Base-by-base conservation (phyloP, 2,329 filamentous ascomycete species). In the Byssochlamys sp. region DNA sequence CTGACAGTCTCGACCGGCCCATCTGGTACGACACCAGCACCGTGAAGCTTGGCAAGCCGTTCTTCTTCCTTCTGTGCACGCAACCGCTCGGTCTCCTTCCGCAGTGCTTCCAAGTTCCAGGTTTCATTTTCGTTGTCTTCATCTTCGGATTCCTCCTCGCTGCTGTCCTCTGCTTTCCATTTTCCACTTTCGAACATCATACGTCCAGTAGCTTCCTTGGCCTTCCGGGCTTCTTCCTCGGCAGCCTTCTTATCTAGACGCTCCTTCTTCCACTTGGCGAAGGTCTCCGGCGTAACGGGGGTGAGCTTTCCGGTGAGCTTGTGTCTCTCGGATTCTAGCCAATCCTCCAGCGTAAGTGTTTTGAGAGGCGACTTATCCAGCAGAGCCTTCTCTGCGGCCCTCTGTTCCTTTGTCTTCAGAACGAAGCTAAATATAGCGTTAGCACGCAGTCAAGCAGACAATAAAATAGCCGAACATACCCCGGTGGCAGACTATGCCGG, bases 191-290 rank as follows among this genome's bases (percentile, higher is more conserved):
- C 94, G 73, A 99, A 99, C 76, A 99, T 81, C 6, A 91, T 90
- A 77, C 91, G 85, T 68, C 94, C 94, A 24, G 94, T 99, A 25
- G 91, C 92, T 67, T 99, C 94, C 81, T 95, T 97, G 69, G 91
- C 89, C 75, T 88, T 86, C 70, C 87, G 85, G 53, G 91, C 90
- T 75, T 96, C 86, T 64, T 94, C 89, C 68, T 99, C 94, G 25
- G 94, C 94, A 14, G 87, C 88, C 81, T 96, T 97, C 86, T 99
- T 99, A 75, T 91, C 85, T 65, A 97, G 71, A 51, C 94, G 88
- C 55, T 95, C 88, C 77, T 91, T 87, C 82, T 99, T 99, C 94
- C 94, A 99, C 70, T 94, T 94, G 61, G 90, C 90, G 70, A 99
- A 99, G 0, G 85, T 82, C 71, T 99, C 94, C 2, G 87, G 87